phyloP scores from a whole-genome alignment of 352 stramenopile genomes.

The Phytophthora crassamura region DNA sequence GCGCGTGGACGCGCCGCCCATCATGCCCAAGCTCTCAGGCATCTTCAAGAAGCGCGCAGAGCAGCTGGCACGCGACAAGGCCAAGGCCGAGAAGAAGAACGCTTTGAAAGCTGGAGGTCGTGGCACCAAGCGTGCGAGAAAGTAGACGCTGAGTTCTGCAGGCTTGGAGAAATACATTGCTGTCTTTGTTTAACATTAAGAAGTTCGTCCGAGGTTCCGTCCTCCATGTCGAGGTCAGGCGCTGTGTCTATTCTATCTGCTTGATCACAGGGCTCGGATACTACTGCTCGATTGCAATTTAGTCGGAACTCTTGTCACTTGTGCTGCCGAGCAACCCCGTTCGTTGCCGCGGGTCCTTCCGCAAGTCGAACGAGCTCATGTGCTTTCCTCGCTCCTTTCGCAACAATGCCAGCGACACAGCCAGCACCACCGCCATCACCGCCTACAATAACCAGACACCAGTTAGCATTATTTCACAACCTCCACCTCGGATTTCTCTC shows the following conservation, averaged over 20 bases:
- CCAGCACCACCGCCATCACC: constrained; percentile 56
- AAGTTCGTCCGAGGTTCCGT: neutral
- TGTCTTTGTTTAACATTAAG: constrained; percentile 26
- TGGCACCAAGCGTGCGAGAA: constrained; percentile 31
- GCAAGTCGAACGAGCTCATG: constrained; percentile 80
- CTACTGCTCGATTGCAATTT: constrained; percentile 10
- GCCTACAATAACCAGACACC: constrained; percentile 38
- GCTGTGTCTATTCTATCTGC: constrained; percentile 19
- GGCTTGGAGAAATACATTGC: constrained; percentile 24
- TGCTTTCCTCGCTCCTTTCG: constrained; percentile 75
- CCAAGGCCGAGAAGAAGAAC: constrained; percentile 42
- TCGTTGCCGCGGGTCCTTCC: constrained; percentile 70
- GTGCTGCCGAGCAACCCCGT: constrained; percentile 42
- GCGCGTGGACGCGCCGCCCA: constrained; percentile 79
- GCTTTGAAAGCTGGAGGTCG: constrained; percentile 18
- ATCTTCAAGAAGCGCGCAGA: constrained; percentile 85
- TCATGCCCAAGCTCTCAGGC: constrained; percentile 82
- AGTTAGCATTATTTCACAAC: neutral
- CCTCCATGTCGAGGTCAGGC: constrained; percentile 1
- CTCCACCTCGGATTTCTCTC: constrained; percentile 4
- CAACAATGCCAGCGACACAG: constrained; percentile 54
- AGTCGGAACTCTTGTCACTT: constrained; percentile 52
- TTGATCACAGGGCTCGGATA: neutral
- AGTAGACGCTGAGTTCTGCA: constrained; percentile 13
- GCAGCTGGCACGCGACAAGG: constrained; percentile 48